Evolutionary conservation across 768 basidiomycete genomes (phyloP), one percentile per base, ranked within the genome.

Genomic region (Daedaleopsis sinensis): DNA sequence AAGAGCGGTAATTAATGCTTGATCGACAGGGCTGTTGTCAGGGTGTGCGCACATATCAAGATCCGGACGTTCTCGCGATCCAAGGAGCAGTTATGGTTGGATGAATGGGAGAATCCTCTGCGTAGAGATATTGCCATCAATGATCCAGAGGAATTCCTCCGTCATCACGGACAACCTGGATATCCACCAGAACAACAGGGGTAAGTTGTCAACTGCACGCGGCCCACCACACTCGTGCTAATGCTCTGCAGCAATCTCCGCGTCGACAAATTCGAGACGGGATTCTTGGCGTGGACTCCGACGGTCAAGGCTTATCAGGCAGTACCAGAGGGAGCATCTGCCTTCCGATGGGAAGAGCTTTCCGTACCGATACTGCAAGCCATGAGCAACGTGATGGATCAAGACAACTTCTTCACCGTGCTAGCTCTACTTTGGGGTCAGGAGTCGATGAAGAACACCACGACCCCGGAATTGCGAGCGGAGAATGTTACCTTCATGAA

Each of bases 261-360:
- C 71, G 77, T 90, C 19, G 94, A 96, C 74, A 89, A 91, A 69
- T 75, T 90, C 21, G 74, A 79, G 38, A 90, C 89, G 8, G 94
- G 94, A 1, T 95, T 94, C 77, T 72, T 95, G 54, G 75, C 84
- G 3, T 95, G 94, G 93, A 74, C 82, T 23, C 71, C 81, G 62
- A 79, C 77, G 38, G 76, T 93, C 52, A 86, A 87, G 66, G 88
- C 80, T 16, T 93, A 92, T 68, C 70, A 62, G 36, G 70, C 76
- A 27, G 72, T 79, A 2, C 65, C 71, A 7, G 76, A 76, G 6
- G 74, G 77, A n/a, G 63, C 74, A 13, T 71, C 75, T 15, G 67
- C 77, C 1, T 69, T 85, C 27, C 59, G 66, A 32, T 90, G 90
- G 85, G 88, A 91, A 46, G 27, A 68, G 4, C 73, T 71, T 5